phyloP scores from a whole-genome alignment of 2,329 filamentous ascomycete species.

The Esteya vermicola region DNA sequence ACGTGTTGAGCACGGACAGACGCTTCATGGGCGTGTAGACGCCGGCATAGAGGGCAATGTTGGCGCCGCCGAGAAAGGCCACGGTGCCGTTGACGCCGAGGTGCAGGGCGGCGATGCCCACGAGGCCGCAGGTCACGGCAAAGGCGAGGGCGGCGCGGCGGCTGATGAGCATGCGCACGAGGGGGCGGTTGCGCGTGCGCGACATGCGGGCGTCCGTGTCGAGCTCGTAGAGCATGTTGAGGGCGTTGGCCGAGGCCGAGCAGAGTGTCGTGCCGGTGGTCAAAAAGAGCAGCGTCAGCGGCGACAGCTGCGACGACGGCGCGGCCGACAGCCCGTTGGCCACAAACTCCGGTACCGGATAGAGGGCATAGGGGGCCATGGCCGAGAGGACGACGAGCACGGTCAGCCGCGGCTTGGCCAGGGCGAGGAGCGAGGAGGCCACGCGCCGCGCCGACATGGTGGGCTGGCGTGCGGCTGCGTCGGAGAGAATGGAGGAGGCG shows the following conservation, averaged over 20 bases:
- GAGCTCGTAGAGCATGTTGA: conserved; percentile 96
- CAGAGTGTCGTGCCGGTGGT: conserved; percentile 80
- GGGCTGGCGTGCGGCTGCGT: conserved; percentile 33
- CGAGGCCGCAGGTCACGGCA: conserved; percentile 54
- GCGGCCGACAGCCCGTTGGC: not conserved
- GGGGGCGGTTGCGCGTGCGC: conserved; percentile 77
- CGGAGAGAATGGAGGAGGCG: conserved; percentile 39
- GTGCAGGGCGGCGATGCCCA: conserved; percentile 62
- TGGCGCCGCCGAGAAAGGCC: conserved; percentile 67
- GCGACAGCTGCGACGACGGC: conserved; percentile 64
- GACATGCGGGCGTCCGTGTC: conserved; percentile 85
- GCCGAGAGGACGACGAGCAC: conserved; percentile 84
- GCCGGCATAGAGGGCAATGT: conserved; percentile 82
- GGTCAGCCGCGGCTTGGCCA: conserved; percentile 90
- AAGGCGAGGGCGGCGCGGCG: conserved; percentile 61
- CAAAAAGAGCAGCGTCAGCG: conserved; percentile 82
- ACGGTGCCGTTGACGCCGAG: conserved; percentile 91
- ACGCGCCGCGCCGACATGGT: conserved; percentile 45
- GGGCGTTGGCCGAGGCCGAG: conserved; percentile 78
- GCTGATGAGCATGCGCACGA: conserved; percentile 70
- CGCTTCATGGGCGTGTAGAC: conserved; percentile 89
- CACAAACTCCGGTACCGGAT: conserved; percentile 80
- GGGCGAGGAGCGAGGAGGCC: conserved; percentile 69
- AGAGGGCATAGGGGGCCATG: conserved; percentile 82
- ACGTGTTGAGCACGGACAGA: conserved; percentile 77